These are phyloP conservation scores for Leishmania major DNA, from an alignment of 208 protist species.

Conservation along the genomic window DNA sequence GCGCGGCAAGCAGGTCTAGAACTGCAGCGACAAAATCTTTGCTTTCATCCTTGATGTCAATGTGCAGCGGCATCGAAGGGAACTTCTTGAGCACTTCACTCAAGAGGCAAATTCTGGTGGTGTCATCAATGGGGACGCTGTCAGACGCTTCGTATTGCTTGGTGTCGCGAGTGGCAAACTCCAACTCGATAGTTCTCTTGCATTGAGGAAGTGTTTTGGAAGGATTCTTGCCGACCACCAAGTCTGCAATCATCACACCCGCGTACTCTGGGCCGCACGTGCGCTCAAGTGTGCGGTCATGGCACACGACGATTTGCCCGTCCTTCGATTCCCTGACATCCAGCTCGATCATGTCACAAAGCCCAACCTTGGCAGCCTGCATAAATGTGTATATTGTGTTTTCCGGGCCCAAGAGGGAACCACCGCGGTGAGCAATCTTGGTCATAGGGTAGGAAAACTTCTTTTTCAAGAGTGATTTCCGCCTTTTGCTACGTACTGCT, in stretches of 20 bases:
- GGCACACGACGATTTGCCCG: conserved; percentile 64
- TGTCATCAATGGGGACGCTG: conserved; percentile 49
- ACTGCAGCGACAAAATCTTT: conserved; percentile 51
- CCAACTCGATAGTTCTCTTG: conserved; percentile 49
- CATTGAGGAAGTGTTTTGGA: conserved; percentile 59
- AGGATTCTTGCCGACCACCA: conserved; percentile 54
- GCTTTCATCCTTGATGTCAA: conserved; percentile 75
- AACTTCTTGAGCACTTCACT: conserved; percentile 70
- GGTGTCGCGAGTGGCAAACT: conserved; percentile 50
- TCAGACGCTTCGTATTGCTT: conserved; percentile 50
- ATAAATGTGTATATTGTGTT: conserved; percentile 84
- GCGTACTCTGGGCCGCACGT: conserved; percentile 47
- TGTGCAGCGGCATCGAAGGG: conserved; percentile 58
- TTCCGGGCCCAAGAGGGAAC: conserved; percentile 70
- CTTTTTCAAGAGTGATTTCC: conserved; percentile 36
- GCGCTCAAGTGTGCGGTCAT: conserved; percentile 52
- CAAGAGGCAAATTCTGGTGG: conserved; percentile 68
- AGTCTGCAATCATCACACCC: conserved; percentile 34
- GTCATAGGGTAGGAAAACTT: conserved; percentile 70
- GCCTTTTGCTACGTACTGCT: conserved; percentile 20
- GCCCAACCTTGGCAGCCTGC: conserved; percentile 37
- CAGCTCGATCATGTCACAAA: conserved; percentile 75
- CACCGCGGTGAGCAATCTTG: conserved; percentile 76
- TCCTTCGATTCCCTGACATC: conserved; percentile 78
- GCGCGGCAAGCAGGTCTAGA: conserved; percentile 63